Conservation (phyloP, 352 stramenopile genomes). For the Saprolegnia diclina region DNA sequence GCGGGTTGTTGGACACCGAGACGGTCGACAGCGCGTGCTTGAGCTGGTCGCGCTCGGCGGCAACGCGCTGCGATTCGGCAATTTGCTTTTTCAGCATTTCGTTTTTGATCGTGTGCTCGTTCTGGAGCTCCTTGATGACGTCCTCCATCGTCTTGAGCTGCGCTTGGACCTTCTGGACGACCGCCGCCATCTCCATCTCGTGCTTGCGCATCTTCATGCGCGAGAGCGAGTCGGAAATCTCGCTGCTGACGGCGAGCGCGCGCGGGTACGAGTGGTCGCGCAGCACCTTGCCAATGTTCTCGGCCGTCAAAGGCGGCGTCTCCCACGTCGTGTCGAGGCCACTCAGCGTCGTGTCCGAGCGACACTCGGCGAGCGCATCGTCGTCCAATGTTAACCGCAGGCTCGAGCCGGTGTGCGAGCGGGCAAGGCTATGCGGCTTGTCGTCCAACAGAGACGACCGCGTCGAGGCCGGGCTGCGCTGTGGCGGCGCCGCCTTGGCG, state of each 20-base stretch:
- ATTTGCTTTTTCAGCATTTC: conserved; percentile 13
- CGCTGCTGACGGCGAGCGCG: conserved; percentile 9
- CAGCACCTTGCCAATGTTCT: background rate
- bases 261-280: background rate
- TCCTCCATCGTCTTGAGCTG: conserved; percentile 16
- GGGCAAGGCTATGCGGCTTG: background rate
- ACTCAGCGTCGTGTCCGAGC: background rate
- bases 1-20: too few species aligned
- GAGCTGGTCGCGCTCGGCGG: background rate
- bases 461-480: background rate
- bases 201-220: conserved; percentile 26
- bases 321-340: background rate
- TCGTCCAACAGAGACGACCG: background rate
- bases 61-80: background rate
- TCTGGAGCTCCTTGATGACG: conserved; percentile 16
- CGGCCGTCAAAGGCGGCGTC: background rate
- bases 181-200: conserved; percentile 15
- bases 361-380: background rate
- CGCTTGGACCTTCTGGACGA: conserved; percentile 20
- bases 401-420: background rate
- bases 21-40: background rate
- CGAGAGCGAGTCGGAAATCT: conserved; percentile 2
- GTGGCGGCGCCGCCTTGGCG: background rate
- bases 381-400: background rate
- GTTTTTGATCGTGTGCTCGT: conserved; percentile 16